These are phyloP conservation scores for Salvia hispanica DNA, from an alignment of 257 asterid species.

Conservation along the genomic window DNA sequence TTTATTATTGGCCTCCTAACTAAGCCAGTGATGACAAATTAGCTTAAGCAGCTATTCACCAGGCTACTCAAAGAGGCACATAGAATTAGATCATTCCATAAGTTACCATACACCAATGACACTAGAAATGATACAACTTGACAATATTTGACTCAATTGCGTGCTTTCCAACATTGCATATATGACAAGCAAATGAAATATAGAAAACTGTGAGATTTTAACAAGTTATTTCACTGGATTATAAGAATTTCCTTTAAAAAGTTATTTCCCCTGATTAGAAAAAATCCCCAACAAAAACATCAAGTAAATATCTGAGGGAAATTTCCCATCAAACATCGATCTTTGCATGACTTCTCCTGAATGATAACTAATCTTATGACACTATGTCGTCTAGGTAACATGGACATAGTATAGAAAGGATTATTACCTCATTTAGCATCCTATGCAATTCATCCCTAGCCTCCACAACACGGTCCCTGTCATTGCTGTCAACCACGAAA, in stretches of 20 bases:
- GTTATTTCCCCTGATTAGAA: background rate
- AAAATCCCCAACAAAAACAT: background rate
- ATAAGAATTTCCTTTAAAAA: background rate
- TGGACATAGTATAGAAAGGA: background rate
- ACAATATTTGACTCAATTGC: background rate
- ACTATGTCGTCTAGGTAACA: background rate
- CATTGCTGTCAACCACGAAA: conserved; percentile 90
- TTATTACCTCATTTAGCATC: conserved; percentile 80
- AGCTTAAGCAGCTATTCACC: conserved; percentile 1
- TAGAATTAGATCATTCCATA: no score
- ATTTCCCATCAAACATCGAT: background rate
- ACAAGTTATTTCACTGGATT: background rate
- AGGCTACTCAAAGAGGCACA: conserved; percentile 15
- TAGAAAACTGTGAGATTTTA: background rate
- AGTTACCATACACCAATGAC: background rate
- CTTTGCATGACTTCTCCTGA: background rate
- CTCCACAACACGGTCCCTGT: conserved; percentile 82
- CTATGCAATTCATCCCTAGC: conserved; percentile 92
- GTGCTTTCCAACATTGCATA: background rate
- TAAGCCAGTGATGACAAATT: background rate
- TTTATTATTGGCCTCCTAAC: conserved; percentile 16
- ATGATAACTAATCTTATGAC: background rate
- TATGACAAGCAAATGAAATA: background rate
- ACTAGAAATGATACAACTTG: background rate
- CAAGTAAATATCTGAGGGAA: background rate